A percentile compares a stretch with the other conserved stretches of the same genome.
phyloP scores from a whole-genome alignment of 169 alveolate genomes.

The Cytauxzoon felis region DNA sequence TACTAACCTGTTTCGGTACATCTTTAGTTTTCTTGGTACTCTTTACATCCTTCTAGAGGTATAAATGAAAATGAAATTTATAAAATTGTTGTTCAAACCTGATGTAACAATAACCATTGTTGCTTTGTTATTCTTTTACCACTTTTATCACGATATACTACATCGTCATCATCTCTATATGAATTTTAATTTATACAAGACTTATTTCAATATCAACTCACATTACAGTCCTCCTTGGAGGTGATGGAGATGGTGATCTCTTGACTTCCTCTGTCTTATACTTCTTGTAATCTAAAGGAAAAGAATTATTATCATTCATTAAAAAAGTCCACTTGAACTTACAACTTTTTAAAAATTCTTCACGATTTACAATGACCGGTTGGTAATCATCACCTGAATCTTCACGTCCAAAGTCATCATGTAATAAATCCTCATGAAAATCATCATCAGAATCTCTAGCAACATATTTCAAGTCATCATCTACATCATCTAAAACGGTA shows the following conservation, averaged over 20 bases:
- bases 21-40: background rate
- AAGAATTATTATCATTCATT: background rate
- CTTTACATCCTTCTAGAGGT: background rate
- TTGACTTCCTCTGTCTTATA: too few relatives aligned
- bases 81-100: background rate
- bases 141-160: constrained; percentile 57
- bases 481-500: constrained; percentile 6
- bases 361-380: constrained; percentile 16
- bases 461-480: background rate
- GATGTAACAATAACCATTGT: constrained; percentile 48
- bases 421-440: background rate
- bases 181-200: background rate
- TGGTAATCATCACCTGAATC: constrained; percentile 13
- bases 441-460: background rate
- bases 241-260: constrained; percentile 34
- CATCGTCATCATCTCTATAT: constrained; percentile 28
- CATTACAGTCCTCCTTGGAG: constrained; percentile 47
- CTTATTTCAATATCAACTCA: background rate
- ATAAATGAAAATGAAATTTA: too few relatives aligned
- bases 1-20: background rate
- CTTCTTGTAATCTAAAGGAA: background rate
- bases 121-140: constrained; percentile 48
- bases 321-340: background rate
- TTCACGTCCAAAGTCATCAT: background rate
- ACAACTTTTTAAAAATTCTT: constrained; percentile 6